Percentiles rank a stretch among this genome's conserved stretches.
phyloP scores from a whole-genome alignment of 768 basidiomycete species.

The Serendipita vermifera region DNA sequence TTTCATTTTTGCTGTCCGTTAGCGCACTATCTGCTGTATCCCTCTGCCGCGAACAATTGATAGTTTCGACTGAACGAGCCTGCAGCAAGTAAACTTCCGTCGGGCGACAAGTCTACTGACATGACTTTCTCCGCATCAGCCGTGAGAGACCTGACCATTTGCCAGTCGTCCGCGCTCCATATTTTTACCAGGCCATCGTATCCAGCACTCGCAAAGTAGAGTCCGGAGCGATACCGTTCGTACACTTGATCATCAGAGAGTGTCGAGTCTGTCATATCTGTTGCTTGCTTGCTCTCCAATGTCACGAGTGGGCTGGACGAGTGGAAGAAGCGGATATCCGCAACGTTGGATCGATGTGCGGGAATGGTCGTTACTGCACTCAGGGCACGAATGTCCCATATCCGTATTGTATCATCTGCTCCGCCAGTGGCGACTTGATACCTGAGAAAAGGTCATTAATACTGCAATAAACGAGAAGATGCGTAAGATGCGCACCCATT shows the following conservation, averaged over 20 bases:
- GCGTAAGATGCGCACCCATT: slow-evolving; percentile 72
- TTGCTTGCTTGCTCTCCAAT: slow-evolving; percentile 28
- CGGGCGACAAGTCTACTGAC: slow-evolving; percentile 83
- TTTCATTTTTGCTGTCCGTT: neutral
- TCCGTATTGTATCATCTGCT: slow-evolving; percentile 92
- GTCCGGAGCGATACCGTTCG: slow-evolving; percentile 54
- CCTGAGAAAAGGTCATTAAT: slow-evolving; percentile 30
- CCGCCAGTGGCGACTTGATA: slow-evolving; percentile 97
- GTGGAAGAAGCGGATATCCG: slow-evolving; percentile 90
- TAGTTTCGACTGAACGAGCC: slow-evolving; percentile 92
- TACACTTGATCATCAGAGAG: slow-evolving; percentile 29
- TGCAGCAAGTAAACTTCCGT: slow-evolving; percentile 72
- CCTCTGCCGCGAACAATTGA: slow-evolving; percentile 82
- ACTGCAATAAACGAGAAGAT: neutral
- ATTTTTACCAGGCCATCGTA: slow-evolving; percentile 93
- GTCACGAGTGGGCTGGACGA: slow-evolving; percentile 32
- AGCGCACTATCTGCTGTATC: neutral
- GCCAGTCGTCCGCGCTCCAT: slow-evolving; percentile 99
- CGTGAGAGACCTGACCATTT: slow-evolving; percentile 70
- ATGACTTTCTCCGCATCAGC: slow-evolving; percentile 98
- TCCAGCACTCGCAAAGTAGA: slow-evolving; percentile 86
- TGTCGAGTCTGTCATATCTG: slow-evolving; percentile 35
- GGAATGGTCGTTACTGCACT: slow-evolving; percentile 93
- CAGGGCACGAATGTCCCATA: slow-evolving; percentile 95
- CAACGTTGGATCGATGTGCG: slow-evolving; percentile 87